Conservation (phyloP, 345 rosid genomes). For the Heritiera littoralis region DNA sequence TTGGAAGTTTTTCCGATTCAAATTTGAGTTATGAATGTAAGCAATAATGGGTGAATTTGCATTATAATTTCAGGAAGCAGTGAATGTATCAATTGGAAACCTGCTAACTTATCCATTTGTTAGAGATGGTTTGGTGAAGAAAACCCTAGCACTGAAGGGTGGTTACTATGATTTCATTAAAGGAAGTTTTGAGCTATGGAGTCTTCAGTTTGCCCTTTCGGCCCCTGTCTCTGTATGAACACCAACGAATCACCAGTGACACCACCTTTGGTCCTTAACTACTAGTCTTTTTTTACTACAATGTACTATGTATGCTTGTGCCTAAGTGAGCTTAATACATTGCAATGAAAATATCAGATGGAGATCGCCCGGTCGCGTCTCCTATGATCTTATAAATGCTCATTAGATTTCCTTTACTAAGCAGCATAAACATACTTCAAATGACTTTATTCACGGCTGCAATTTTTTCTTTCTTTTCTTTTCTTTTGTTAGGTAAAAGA, state of each 20-base stretch:
- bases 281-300: background rate
- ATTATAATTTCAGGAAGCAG: slow-evolving; percentile 68
- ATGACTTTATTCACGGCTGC: slow-evolving; percentile 49
- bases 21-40: background rate
- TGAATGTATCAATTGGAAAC: slow-evolving; percentile 89
- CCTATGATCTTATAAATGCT: slow-evolving; percentile 8
- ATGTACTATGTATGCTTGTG: slow-evolving; percentile 33
- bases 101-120: slow-evolving; percentile 91
- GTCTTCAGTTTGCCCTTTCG: slow-evolving; percentile 74
- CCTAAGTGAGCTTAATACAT: slow-evolving; percentile 19
- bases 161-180: slow-evolving; percentile 87
- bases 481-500: slow-evolving; percentile 82
- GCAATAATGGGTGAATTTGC: background rate
- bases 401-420: slow-evolving; percentile 13
- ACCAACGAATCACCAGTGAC: slow-evolving; percentile 22
- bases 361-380: background rate
- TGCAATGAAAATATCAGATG: background rate
- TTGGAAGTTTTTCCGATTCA: background rate
- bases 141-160: slow-evolving; percentile 80
- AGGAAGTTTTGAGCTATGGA: slow-evolving; percentile 96
- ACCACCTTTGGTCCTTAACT: slow-evolving; percentile 23
- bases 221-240: slow-evolving; percentile 83
- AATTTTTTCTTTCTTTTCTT: slow-evolving; percentile 31
- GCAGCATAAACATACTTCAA: slow-evolving; percentile 10
- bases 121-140: slow-evolving; percentile 81